A percentile compares a stretch with the other conserved stretches of the same genome.
Evolutionary conservation across 2,329 filamentous ascomycete genomes (phyloP).

Genomic region (Phaeomoniella chlamydospora): DNA sequence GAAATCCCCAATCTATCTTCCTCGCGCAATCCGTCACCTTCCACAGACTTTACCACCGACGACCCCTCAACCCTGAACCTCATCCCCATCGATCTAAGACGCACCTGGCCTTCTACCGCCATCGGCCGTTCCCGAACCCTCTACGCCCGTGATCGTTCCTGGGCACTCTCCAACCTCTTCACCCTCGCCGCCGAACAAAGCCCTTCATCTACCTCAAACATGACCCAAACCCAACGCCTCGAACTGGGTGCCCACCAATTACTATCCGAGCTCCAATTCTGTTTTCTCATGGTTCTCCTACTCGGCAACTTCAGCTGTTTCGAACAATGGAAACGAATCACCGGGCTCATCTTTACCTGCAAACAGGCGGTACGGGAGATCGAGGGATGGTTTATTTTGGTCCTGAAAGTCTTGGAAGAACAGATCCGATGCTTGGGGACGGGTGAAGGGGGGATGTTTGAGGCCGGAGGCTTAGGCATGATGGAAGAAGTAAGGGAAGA

Average conservation of each 20-base stretch:
- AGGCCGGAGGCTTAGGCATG: constrained; percentile 30
- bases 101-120: constrained; percentile 47
- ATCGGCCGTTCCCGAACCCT: constrained; percentile 48
- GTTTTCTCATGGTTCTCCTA: constrained; percentile 47
- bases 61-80: constrained; percentile 33
- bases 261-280: constrained; percentile 47
- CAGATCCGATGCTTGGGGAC: constrained; percentile 43
- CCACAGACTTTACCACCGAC: constrained; percentile 7
- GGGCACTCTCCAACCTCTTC: constrained; percentile 42
- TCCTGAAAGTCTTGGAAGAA: constrained; percentile 32
- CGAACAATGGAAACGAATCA: constrained; percentile 49
- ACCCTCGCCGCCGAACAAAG: constrained; percentile 12
- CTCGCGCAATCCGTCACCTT: constrained; percentile 11
- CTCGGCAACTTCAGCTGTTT: constrained; percentile 52
- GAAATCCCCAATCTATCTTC: constrained; percentile 47
- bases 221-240: constrained; percentile 10
- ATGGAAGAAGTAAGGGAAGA: not conserved
- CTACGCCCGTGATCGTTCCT: constrained; percentile 46
- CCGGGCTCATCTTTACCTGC: constrained; percentile 43
- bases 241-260: constrained; percentile 21
- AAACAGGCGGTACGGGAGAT: constrained; percentile 32
- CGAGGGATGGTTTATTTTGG: constrained; percentile 35
- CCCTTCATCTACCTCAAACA: not conserved
- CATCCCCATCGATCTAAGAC: constrained; percentile 44
- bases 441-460: constrained; percentile 47